These are phyloP conservation scores for Achaetomiella virescens DNA, from an alignment of 495 filamentous ascomycete genomes.

Conservation along the genomic window DNA sequence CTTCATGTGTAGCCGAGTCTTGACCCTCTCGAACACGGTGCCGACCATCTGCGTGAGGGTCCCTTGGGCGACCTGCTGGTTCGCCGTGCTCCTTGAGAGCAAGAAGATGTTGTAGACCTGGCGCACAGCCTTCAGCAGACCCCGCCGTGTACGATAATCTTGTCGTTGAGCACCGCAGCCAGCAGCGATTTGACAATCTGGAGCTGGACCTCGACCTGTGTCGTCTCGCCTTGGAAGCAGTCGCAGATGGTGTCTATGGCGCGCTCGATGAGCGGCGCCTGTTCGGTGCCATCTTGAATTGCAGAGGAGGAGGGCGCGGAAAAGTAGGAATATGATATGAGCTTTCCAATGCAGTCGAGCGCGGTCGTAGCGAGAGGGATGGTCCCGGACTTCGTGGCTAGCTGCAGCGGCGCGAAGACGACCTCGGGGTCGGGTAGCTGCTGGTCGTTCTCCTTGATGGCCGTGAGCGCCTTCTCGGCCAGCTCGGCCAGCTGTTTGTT, in stretches of 20 bases:
- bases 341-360: slow-evolving; percentile 95
- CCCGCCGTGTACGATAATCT: slow-evolving; percentile 95
- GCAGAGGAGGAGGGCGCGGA: slow-evolving; percentile 57
- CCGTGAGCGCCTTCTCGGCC: slow-evolving; percentile 70
- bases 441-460: slow-evolving; percentile 70
- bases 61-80: slow-evolving; percentile 94
- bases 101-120: slow-evolving; percentile 99
- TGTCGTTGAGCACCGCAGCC: slow-evolving; percentile 94
- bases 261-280: slow-evolving; percentile 73
- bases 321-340: slow-evolving; percentile 98
- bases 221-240: slow-evolving; percentile 94
- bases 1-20: slow-evolving; percentile 78
- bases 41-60: slow-evolving; percentile 98
- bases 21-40: slow-evolving; percentile 93
- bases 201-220: slow-evolving; percentile 81
- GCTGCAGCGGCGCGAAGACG: slow-evolving; percentile 81
- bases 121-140: slow-evolving; percentile 93
- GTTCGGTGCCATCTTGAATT: slow-evolving; percentile 44
- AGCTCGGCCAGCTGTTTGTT: slow-evolving; percentile 74
- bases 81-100: slow-evolving; percentile 79
- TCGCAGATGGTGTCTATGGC: slow-evolving; percentile 99
- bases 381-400: slow-evolving; percentile 79
- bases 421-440: slow-evolving; percentile 74
- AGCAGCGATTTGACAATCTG: slow-evolving; percentile 97
- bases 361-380: slow-evolving; percentile 81